A percentile compares a stretch with the other conserved stretches of the same genome.
Evolutionary conservation across 805 yeast genomes (phyloP).

Genomic region (Pichia thaimueangensis): DNA sequence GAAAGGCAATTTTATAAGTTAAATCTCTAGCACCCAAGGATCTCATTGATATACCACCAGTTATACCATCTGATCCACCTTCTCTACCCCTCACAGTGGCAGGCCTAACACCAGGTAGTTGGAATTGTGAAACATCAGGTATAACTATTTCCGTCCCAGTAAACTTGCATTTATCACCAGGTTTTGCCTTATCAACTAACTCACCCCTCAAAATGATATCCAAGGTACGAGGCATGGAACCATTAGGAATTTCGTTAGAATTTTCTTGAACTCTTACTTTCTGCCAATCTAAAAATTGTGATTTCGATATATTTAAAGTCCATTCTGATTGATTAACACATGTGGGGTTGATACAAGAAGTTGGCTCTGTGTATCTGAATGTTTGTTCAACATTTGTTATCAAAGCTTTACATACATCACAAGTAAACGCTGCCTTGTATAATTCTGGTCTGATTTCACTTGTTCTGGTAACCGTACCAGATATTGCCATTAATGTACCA

Average conservation of each 20-base stretch:
- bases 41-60: constrained; percentile 81
- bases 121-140: constrained; percentile 90
- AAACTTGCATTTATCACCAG: constrained; percentile 92
- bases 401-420: constrained; percentile 80
- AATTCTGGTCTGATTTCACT: constrained; percentile 96
- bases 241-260: constrained; percentile 94
- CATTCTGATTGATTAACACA: constrained; percentile 84
- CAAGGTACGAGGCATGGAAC: constrained; percentile 96
- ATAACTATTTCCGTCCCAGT: constrained; percentile 93
- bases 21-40: constrained; percentile 92
- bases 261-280: constrained; percentile 92
- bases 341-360: constrained; percentile 79
- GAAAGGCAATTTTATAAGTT: constrained; percentile 84
- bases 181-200: constrained; percentile 90
- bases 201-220: constrained; percentile 93
- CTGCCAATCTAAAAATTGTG: constrained; percentile 94
- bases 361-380: constrained; percentile 91
- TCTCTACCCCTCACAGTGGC: constrained; percentile 58
- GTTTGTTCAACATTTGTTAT: constrained; percentile 89
- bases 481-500: constrained; percentile 75
- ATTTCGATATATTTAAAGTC: constrained; percentile 77
- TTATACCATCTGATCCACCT: constrained; percentile 42
- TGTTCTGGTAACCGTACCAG: constrained; percentile 94
- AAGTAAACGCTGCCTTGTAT: constrained; percentile 76
- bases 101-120: constrained; percentile 92